Conservation (phyloP, 768 basidiomycete genomes). For the Hydnomerulius pinastri region DNA sequence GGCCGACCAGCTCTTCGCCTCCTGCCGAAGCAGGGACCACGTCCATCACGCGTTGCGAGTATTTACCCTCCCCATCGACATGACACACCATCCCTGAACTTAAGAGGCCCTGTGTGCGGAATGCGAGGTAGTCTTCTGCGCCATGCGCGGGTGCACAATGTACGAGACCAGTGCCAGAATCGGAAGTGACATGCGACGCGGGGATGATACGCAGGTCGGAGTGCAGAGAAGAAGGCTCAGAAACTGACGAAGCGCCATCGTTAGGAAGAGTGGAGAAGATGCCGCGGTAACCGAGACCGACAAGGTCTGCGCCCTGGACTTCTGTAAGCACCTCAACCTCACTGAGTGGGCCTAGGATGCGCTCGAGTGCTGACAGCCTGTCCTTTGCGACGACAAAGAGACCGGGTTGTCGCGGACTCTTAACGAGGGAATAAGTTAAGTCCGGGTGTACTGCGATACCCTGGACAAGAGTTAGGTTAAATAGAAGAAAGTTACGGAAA, state of each 20-base stretch:
- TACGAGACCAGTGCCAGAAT: constrained; percentile 93
- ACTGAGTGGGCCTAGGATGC: constrained; percentile 20
- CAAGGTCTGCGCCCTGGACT: constrained; percentile 47
- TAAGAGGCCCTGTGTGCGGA: constrained; percentile 59
- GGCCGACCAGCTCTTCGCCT: constrained; percentile 61
- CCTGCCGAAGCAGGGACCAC: constrained; percentile 40
- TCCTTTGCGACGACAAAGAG: constrained; percentile 54
- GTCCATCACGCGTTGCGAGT: constrained; percentile 57
- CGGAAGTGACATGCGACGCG: constrained; percentile 76
- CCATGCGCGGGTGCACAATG: constrained; percentile 97
- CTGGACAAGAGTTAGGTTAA: constrained; percentile 49
- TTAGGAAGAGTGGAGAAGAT: constrained; percentile 49
- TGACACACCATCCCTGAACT: constrained; percentile 67
- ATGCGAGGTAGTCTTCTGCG: constrained; percentile 84
- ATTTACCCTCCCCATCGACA: constrained; percentile 76
- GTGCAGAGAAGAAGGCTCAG: neutral
- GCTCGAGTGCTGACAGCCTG: constrained; percentile 41
- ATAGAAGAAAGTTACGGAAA: neutral
- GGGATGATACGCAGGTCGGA: constrained; percentile 51
- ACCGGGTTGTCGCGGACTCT: constrained; percentile 25
- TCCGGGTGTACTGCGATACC: constrained; percentile 86
- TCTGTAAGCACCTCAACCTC: constrained; percentile 22
- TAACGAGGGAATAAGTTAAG: constrained; percentile 63
- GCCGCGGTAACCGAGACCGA: constrained; percentile 59
- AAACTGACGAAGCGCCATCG: neutral